Conservation (phyloP, 2,329 filamentous ascomycete species). For the Talaromyces sp. region DNA sequence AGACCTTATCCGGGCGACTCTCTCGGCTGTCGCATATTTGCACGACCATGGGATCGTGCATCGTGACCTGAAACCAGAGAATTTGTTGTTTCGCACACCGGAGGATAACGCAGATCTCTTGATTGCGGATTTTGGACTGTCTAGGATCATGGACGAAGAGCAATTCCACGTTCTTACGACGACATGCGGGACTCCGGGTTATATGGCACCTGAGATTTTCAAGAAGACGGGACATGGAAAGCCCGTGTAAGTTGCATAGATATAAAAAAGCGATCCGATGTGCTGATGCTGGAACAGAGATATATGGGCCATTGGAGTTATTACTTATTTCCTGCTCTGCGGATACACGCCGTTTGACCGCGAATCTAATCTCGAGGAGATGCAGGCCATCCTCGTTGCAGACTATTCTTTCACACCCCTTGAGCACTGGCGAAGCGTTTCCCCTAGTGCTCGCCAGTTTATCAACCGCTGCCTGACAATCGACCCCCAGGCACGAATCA, state of each 20-base stretch:
- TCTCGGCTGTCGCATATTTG: slow-evolving; percentile 96
- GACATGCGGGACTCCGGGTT: slow-evolving; percentile 94
- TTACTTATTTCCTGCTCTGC: slow-evolving; percentile 96
- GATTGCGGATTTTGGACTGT: slow-evolving; percentile 94
- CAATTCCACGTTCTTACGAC: slow-evolving; percentile 97
- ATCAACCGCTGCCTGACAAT: slow-evolving; percentile 88
- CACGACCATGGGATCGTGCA: slow-evolving; percentile 99
- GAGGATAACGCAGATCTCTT: slow-evolving; percentile 96
- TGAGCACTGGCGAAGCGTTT: slow-evolving; percentile 96
- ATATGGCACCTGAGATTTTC: slow-evolving; percentile 99
- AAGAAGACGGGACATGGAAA: slow-evolving; percentile 98
- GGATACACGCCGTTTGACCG: slow-evolving; percentile 98
- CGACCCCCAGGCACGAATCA: slow-evolving; percentile 82
- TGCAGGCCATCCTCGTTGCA: slow-evolving; percentile 95
- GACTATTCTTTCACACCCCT: slow-evolving; percentile 93
- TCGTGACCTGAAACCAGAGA: slow-evolving; percentile 95
- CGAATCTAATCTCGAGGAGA: slow-evolving; percentile 96
- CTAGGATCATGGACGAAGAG: slow-evolving; percentile 97
- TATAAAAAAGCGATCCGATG: neutral
- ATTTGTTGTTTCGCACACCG: slow-evolving; percentile 90
- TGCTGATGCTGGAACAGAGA: slow-evolving; percentile 49
- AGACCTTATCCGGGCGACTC: slow-evolving; percentile 86
- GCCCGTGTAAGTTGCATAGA: slow-evolving; percentile 60
- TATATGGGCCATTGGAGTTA: slow-evolving; percentile 96
- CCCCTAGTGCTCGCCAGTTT: slow-evolving; percentile 79